Base-by-base conservation (phyloP, 2,329 filamentous ascomycete species). In the Torrubiellomyces zombiae region DNA sequence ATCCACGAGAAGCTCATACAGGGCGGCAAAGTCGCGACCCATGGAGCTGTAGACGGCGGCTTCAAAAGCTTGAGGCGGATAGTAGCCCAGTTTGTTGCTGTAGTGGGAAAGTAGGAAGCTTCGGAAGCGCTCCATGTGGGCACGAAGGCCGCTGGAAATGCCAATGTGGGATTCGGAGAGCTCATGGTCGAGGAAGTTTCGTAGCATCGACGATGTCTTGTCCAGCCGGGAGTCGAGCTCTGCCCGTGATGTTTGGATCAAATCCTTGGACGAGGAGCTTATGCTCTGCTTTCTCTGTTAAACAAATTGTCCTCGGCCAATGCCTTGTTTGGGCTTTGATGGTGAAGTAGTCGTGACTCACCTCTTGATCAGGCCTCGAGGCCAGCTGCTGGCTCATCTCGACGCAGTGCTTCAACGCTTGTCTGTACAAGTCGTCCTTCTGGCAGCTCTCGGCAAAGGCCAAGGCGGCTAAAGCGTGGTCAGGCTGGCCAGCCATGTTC, bases 321-420 rank as follows among this genome's bases (percentile, higher is more conserved):
- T 13, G 4, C 19, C 7, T 19, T 9, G 10, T 15, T 9, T 10
- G 11, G 14, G 12, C 9, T 6, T 12, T 10, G 12, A 9, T 11
- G 12, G 23, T 8, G 9, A 14, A 10, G 14, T n/a, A n/a, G n/a
- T n/a, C n/a, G 14, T 25, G 25, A 50, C 64, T 37, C 52, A 75
- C 72, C 44, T 63, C 53, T 32, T 71, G 78, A 32, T 78, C 76
- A 2, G 60, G 44, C 34, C 62, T 66, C 5, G 50, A 39, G 20
- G 58, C 53, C 5, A 85, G 32, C 14, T 55, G 54, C 12, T 76
- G 67, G 31, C 64, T 66, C 78, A 86, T 83, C 21, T 79, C 80
- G 18, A 76, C 74, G 40, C 78, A 82, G 40, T 89, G 80, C 9
- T 67, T 62, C 47, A 85, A 82, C 0, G 79, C 72, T 38, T 79